A percentile compares a stretch with the other conserved stretches of the same genome.
Conservation (phyloP, 192 early-diverging fungal genomes). For the Coemansia sp. region DNA sequence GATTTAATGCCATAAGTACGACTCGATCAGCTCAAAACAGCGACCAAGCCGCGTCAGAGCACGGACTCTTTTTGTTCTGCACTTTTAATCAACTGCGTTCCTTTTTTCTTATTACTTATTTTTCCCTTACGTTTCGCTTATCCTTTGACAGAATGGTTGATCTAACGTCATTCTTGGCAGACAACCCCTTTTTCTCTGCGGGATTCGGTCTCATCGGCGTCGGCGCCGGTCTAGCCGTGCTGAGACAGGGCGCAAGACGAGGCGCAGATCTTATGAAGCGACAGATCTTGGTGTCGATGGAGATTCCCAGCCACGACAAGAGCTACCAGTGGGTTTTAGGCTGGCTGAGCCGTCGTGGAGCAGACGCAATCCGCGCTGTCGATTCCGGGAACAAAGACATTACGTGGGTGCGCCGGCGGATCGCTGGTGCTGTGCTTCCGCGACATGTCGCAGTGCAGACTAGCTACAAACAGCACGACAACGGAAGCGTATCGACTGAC, state of each 20-base stretch:
- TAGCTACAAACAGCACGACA: constrained; percentile 81
- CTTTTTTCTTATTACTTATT: not conserved
- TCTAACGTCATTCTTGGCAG: constrained; percentile 48
- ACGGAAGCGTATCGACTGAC: constrained; percentile 78
- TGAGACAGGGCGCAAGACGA: constrained; percentile 69
- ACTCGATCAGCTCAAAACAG: too few species aligned
- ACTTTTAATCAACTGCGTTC: not conserved
- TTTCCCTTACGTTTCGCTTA: too few species aligned
- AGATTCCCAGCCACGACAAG: constrained; percentile 93
- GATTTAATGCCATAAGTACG: too few species aligned
- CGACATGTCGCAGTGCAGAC: constrained; percentile 88
- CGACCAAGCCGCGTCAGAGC: not conserved
- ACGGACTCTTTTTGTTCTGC: not conserved
- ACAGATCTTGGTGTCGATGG: constrained; percentile 83
- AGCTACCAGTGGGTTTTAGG: constrained; percentile 91
- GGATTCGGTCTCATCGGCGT: constrained; percentile 92
- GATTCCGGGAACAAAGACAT: constrained; percentile 7
- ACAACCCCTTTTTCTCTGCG: constrained; percentile 93
- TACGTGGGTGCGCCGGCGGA: constrained; percentile 57
- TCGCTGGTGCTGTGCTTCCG: constrained; percentile 54
- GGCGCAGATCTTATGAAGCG: constrained; percentile 72
- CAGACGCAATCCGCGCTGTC: constrained; percentile 24
- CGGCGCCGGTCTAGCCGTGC: constrained; percentile 74
- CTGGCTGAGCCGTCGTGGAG: constrained; percentile 71
- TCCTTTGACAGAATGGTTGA: constrained; percentile 51